Conservation (phyloP, 2,329 filamentous ascomycete species). For the Plectosphaerella plurivora region DNA sequence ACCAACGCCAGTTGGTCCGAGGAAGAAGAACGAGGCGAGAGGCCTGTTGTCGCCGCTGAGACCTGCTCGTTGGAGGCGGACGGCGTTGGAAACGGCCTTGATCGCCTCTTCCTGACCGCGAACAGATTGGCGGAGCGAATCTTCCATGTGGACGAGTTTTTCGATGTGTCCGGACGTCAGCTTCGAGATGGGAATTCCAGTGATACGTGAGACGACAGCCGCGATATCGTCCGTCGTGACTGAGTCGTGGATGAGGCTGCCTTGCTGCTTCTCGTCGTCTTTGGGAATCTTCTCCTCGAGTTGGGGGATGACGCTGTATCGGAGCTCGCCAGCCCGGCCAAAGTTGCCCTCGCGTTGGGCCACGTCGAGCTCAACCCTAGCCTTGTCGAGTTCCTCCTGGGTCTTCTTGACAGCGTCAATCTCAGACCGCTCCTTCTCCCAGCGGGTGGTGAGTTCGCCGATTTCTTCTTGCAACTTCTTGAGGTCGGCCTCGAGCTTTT, state of each 20-base stretch:
- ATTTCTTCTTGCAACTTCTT: constrained; percentile 75
- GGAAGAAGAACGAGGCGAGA: constrained; percentile 93
- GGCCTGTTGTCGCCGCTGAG: constrained; percentile 88
- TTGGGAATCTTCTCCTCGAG: constrained; percentile 76
- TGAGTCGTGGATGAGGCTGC: constrained; percentile 80
- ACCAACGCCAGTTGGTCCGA: constrained; percentile 92
- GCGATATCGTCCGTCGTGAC: constrained; percentile 96
- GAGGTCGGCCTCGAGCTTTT: constrained; percentile 76
- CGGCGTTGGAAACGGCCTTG: constrained; percentile 84
- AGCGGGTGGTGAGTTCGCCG: constrained; percentile 69
- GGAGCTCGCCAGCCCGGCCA: constrained; percentile 80
- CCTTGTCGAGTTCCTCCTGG: constrained; percentile 84
- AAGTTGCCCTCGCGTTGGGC: constrained; percentile 88
- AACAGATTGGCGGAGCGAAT: constrained; percentile 75
- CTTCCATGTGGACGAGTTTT: constrained; percentile 94
- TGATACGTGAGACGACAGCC: constrained; percentile 82
- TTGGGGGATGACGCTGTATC: constrained; percentile 80
- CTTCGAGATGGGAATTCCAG: constrained; percentile 89
- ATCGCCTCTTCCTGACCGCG: constrained; percentile 93
- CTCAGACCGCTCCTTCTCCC: constrained; percentile 85
- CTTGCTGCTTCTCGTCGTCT: constrained; percentile 52
- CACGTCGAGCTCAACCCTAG: constrained; percentile 78
- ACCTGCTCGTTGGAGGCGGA: constrained; percentile 88
- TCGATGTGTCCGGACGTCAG: constrained; percentile 91
- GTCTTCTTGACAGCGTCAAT: constrained; percentile 83